These are phyloP conservation scores for Emericellopsis atlantica DNA, from an alignment of 2,329 filamentous ascomycete species.

Conservation along the genomic window DNA sequence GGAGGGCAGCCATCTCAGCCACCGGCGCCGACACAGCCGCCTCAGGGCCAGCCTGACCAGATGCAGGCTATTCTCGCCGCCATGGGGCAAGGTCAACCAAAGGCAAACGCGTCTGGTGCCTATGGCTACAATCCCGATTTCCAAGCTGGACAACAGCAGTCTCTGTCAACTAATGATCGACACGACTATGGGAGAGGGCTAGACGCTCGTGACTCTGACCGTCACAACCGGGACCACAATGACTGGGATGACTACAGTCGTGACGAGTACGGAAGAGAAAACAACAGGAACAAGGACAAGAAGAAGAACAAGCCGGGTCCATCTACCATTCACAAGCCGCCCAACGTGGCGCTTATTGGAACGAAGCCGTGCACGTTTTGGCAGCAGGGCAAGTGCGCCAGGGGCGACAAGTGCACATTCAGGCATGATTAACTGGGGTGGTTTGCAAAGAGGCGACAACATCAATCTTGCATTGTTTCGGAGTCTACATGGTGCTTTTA, in stretches of 20 bases:
- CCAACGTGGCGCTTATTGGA: slow-evolving; percentile 45
- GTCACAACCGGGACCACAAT: slow-evolving; percentile 18
- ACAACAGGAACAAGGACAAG: slow-evolving; percentile 16
- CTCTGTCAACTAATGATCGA: slow-evolving; percentile 2
- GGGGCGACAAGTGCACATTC: slow-evolving; percentile 64
- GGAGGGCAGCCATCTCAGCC: slow-evolving; percentile 14
- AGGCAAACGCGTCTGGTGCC: too few species aligned
- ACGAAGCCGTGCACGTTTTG: slow-evolving; percentile 61
- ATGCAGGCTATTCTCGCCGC: slow-evolving; percentile 9
- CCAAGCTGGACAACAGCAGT: too few species aligned
- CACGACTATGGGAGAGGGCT: slow-evolving; percentile 13
- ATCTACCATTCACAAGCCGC: slow-evolving; percentile 23
- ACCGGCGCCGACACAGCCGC: slow-evolving; percentile 7
- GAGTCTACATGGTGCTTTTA: neutral
- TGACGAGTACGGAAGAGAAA: slow-evolving; percentile 6
- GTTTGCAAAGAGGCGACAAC: neutral
- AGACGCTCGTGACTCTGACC: slow-evolving; percentile 5
- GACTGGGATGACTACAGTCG: slow-evolving; percentile 19
- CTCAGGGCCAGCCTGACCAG: slow-evolving; percentile 18
- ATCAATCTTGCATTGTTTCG: neutral
- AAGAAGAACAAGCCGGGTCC: slow-evolving; percentile 23
- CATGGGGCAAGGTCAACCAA: neutral
- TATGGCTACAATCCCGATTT: too few species aligned
- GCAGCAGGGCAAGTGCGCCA: slow-evolving; percentile 57
- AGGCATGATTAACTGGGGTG: slow-evolving; percentile 39